A percentile compares a stretch with the other conserved stretches of the same genome.
These are phyloP conservation scores for Boletellus sp. DNA, from an alignment of 768 basidiomycete species.

Conservation along the genomic window DNA sequence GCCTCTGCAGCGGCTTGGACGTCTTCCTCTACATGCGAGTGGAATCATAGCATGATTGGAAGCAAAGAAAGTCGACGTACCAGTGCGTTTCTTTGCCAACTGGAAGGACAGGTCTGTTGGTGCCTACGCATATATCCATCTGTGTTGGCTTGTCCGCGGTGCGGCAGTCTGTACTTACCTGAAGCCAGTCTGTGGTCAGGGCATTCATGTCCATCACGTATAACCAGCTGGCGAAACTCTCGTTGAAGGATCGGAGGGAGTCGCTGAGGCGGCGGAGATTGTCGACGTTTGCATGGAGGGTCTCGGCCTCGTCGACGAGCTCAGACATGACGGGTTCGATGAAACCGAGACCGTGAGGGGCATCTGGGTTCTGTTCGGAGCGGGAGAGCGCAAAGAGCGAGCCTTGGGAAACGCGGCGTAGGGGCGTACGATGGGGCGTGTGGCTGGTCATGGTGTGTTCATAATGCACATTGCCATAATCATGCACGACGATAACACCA, in stretches of 20 bases:
- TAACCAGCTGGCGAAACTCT: conserved; percentile 87
- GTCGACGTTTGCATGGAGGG: conserved; percentile 71
- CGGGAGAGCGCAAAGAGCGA: conserved; percentile 84
- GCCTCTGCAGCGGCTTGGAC: conserved; percentile 50
- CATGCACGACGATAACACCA: no score
- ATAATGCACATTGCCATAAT: no score
- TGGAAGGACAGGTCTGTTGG: conserved; percentile 58
- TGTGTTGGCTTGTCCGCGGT: not conserved
- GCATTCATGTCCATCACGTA: conserved; percentile 95
- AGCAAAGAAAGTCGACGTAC: conserved; percentile 31
- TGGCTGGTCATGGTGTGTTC: no score
- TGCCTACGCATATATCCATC: conserved; percentile 37
- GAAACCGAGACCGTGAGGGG: conserved; percentile 82
- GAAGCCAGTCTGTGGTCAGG: conserved; percentile 89
- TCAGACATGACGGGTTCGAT: conserved; percentile 81
- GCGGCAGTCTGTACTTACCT: conserved; percentile 40
- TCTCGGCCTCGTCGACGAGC: conserved; percentile 84
- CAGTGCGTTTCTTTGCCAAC: conserved; percentile 57
- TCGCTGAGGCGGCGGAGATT: conserved; percentile 67
- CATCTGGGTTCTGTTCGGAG: conserved; percentile 62
- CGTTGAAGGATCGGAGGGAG: conserved; percentile 83
- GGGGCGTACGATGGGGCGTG: conserved; percentile 68
- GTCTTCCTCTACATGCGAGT: conserved; percentile 50
- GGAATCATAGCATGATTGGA: not conserved
- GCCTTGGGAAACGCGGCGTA: conserved; percentile 86